Base-by-base conservation (phyloP, 768 basidiomycete genomes). In the Phaeotremella skinneri region DNA sequence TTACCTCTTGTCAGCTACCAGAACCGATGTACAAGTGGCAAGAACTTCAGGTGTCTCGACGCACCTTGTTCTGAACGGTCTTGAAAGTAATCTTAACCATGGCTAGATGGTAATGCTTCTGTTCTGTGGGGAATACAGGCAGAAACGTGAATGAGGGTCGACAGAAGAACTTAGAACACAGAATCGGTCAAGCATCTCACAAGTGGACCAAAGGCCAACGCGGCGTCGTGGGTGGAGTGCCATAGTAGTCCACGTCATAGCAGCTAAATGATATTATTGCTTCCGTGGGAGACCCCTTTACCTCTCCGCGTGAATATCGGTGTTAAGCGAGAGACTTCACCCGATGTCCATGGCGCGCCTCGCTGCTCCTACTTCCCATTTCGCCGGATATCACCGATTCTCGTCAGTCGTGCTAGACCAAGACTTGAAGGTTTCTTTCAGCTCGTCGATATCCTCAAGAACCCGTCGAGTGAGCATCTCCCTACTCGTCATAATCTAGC, bases 81-180 rank as follows among this genome's bases (percentile, higher is more conserved):
- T 97, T 98, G 73, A 98, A 81, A 26, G 91, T 94, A 78, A 98
- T 83, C 84, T 91, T 90, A 87, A 91, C 89, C 76, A 75, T 74
- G n/a, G n/a, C 30, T 29, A 67, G 51, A 45, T 26, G 58, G 25
- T 29, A 31, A n/a, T 32, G 50, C 39, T 32, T 48, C 27, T 16
- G 25, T 31, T 43, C 29, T 43, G 43, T 31, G 52, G 37, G 55
- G 54, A 45, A 26, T 21, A 34, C 21, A 34, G 34, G 52, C 21
- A 62, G 49, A 25, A 30, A 37, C 32, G 63, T n/a, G n/a, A n/a
- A n/a, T n/a, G n/a, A n/a, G n/a, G n/a, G n/a, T n/a, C n/a, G n/a
- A n/a, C n/a, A n/a, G n/a, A n/a, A n/a, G n/a, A n/a, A n/a, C n/a
- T n/a, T n/a, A n/a, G n/a, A n/a, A n/a, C n/a, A n/a, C n/a, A n/a